These are phyloP conservation scores for Russula abietina DNA, from an alignment of 768 basidiomycete genomes.

Conservation along the genomic window DNA sequence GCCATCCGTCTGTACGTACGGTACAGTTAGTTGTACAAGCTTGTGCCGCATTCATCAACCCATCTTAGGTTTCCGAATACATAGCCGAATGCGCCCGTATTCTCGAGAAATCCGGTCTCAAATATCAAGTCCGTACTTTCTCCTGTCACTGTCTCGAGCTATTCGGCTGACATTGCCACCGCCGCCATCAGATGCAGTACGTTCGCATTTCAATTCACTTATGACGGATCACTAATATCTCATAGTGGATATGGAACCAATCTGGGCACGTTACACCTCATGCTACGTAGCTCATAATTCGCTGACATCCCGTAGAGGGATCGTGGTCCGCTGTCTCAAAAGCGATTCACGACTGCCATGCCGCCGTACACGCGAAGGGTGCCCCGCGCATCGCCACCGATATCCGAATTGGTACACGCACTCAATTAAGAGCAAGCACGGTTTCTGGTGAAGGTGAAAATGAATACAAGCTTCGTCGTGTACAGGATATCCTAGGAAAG, in stretches of 20 bases:
- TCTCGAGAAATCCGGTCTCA: constrained; percentile 76
- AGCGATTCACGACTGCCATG: constrained; percentile 89
- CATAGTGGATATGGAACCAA: constrained; percentile 88
- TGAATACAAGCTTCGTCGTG: constrained; percentile 70
- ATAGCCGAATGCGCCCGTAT: constrained; percentile 79
- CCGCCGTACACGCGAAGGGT: constrained; percentile 74
- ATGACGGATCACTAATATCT: background rate
- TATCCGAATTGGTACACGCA: constrained; percentile 89
- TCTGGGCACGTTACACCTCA: constrained; percentile 43
- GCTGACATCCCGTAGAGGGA: constrained; percentile 46
- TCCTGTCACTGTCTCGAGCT: background rate
- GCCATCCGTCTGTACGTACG: constrained; percentile 49
- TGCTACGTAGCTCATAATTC: background rate
- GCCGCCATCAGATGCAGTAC: constrained; percentile 57
- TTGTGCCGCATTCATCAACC: background rate
- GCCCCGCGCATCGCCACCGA: constrained; percentile 80
- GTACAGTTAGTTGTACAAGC: too few species aligned
- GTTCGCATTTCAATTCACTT: constrained; percentile 23
- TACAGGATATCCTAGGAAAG: constrained; percentile 66
- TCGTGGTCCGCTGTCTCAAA: constrained; percentile 79
- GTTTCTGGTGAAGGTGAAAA: constrained; percentile 71
- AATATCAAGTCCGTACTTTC: constrained; percentile 57
- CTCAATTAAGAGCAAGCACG: constrained; percentile 24
- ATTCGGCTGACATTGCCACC: background rate
- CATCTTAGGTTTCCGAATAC: constrained; percentile 60